Evolutionary conservation across 2,329 filamentous ascomycete species (phyloP), one percentile per base, ranked within the genome.

Genomic region (Aspergillus sp.): DNA sequence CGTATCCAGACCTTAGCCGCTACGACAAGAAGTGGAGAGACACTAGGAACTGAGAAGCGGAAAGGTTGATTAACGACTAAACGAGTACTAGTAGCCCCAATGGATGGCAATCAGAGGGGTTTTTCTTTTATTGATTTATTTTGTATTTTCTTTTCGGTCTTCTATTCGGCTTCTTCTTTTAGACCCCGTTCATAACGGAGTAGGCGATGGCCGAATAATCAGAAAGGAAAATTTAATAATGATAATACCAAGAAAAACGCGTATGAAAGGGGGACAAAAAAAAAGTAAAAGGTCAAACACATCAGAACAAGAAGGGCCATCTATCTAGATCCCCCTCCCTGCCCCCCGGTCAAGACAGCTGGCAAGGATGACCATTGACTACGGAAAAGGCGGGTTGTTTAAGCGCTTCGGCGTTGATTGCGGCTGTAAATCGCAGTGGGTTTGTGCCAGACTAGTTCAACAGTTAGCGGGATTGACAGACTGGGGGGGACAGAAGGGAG

Each of bases 391-490:
- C 46, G 29, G 32, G 49, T 45, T 32, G 50, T 50, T 58, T 54
- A 58, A 58, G 56, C 56, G 56, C 56, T 51, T 42, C 50, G 46
- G 24, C 12, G 45, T 55, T 45, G 52, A 55, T 51, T 58, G 56
- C 56, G 56, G 56, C 52, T 54, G 53, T 50, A 42, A 51, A 54
- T 54, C 56, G 45, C 56, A 24, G 45, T 50, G 56, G 51, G 20
- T 50, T 51, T 49, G 52, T 29, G 39, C 46, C 29, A 22, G 52
- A 54, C 57, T 59, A 62, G 54, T 32, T 42, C 31, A 47, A 45
- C 51, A 53, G 20, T 58, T 54, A 53, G 42, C 32, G 36, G 60
- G 54, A 56, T 57, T 56, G 54, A 54, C 57, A 55, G 49, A 57
- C 57, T 58, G 59, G 59, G 51, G 49, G 20, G 24, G 42, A 11